Base-by-base conservation (phyloP, 2,329 filamentous ascomycete species). In the Blastomyces percursus region DNA sequence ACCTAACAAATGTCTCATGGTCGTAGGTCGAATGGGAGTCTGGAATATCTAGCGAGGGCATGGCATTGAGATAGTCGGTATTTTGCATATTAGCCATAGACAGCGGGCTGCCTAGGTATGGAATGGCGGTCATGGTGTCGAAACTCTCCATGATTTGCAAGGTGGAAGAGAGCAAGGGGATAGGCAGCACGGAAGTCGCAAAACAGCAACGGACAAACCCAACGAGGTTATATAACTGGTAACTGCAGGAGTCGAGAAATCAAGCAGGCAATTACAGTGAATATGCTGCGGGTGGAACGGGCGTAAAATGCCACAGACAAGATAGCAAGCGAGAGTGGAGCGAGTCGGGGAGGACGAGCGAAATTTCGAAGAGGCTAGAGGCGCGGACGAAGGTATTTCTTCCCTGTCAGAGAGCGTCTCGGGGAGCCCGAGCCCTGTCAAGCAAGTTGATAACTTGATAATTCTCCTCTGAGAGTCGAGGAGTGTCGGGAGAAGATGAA, bases 11-110 rank as follows among this genome's bases (percentile, higher is more conserved):
- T 35, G 81, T 81, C 67, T 86, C 83, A 59, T 81, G 79, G 67
- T 84, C 82, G 70, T 83, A 86, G 66, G 81, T 82, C 52, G 83
- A 83, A 67, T 80, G 81, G 67, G 84, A 82, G 66, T 85, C 82
- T 57, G 80, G 79, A 61, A 81, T 73, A 64, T 86, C 83, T 67
- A 84, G 76, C 40, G 79, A 74, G 52, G 81, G 74, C 71, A 81
- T 77, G 30, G 79, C 75, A 70, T 74, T 77, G 67, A 79, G 75
- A 67, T 79, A 79, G 64, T 79, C 77, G 27, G 72, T 69, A 62
- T 76, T 75, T 61, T 80, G 77, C 59, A 82, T 76, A 71, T 80
- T 79, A 58, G 80, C 77, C 65, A 85, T 79, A 62, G 80, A 79
- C 71, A 85, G 77, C 66, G 82, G 81, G 67, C 80, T 81, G 62